Evolutionary conservation across 345 rosid species (phyloP), one percentile per base, ranked within the genome.

Genomic region (Linum lewisii): DNA sequence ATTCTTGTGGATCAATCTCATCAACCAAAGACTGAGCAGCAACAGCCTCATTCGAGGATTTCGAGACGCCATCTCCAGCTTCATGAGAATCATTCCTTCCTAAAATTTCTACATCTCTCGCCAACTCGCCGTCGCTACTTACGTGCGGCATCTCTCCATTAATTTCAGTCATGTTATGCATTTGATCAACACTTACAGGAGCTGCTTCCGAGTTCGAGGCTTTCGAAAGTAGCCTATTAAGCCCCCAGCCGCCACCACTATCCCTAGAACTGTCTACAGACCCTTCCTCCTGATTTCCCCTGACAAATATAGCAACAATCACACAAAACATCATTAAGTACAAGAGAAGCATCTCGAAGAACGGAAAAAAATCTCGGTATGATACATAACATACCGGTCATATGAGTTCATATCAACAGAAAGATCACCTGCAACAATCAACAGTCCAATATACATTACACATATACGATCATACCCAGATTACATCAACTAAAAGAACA

Each of bases 391-490:
- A 66, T 72, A 86, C 98, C 82, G 58, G 57, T 75, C 72, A 69
- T 65, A 58, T 18, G 84, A 60, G 67, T 74, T 83, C 45, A 68
- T 78, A 69, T 87, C 95, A 65, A 84, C 92, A 3, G 90, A 85
- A 71, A 75, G 63, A 61, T 87, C 97, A 58, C 97, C 99, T 87
- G 72, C 57, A 45, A 42, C 19, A 59, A 34, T 44, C 70, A 22
- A 69, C 49, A 13, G 61, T 26, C 18, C 62, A 56, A 29, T 10
- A 50, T 59, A 54, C 7, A 50, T 64, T 67, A 51, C 23, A 8
- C 20, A 24, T 21, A 11, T 19, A 51, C n/a, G 25, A 19, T 11
- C 18, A 16, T 42, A 11, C 14, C 15, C 15, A 78, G 62, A 56
- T 8, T 20, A 54, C 21, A 69, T 61, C 22, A 16, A 15, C 20